Evolutionary conservation across 1,139 yeast genomes (phyloP).

Genomic region (Hansenula lynferdii): DNA sequence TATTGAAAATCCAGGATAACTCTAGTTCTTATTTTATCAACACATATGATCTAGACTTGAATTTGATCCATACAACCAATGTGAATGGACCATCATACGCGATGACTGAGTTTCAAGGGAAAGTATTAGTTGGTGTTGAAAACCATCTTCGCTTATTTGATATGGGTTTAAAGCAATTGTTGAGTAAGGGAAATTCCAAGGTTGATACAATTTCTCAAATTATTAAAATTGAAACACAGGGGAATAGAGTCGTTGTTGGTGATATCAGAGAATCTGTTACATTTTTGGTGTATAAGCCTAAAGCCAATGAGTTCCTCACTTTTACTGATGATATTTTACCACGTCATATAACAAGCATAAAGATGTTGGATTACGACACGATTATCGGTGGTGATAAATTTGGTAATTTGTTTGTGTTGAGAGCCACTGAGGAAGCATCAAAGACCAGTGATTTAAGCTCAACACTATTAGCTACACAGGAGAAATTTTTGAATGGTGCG

Average conservation of each 20-base stretch:
- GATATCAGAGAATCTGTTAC: constrained; percentile 65
- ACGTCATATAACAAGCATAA: constrained; percentile 59
- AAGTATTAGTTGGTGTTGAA: constrained; percentile 55
- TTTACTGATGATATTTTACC: constrained; percentile 67
- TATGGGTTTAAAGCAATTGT: constrained; percentile 72
- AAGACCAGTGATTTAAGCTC: constrained; percentile 20
- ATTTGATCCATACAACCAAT: constrained; percentile 58
- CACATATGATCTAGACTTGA: constrained; percentile 34
- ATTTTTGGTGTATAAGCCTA: constrained; percentile 47
- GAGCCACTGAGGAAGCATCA: constrained; percentile 43
- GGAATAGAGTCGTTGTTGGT: constrained; percentile 59
- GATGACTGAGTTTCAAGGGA: constrained; percentile 53
- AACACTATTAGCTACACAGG: constrained; percentile 30
- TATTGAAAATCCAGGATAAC: constrained; percentile 31
- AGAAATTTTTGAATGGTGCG: constrained; percentile 42
- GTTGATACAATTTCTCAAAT: constrained; percentile 40
- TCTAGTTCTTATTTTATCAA: constrained; percentile 35
- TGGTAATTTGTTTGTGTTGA: constrained; percentile 69
- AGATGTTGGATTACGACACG: constrained; percentile 68
- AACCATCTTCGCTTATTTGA: constrained; percentile 58
- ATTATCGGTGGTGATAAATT: constrained; percentile 85
- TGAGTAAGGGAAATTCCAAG: constrained; percentile 54
- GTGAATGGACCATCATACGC: constrained; percentile 47
- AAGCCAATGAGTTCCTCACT: constrained; percentile 49
- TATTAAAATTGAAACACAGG: constrained; percentile 46